Conservation (phyloP, 129 eudicot genomes). For the Chrysanthemum seticuspe region DNA sequence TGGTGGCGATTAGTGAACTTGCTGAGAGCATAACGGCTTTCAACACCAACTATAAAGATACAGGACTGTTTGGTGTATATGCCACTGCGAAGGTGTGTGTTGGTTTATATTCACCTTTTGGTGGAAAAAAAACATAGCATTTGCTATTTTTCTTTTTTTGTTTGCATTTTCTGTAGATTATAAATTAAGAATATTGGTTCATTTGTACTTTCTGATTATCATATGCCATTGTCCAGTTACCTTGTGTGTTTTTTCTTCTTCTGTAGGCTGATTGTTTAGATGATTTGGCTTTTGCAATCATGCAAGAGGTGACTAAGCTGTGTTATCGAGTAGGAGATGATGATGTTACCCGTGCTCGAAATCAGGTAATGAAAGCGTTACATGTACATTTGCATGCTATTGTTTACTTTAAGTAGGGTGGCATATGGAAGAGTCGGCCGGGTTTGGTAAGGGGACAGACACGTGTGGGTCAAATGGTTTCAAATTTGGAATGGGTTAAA, state of each 20-base stretch:
- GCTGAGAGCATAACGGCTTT: conserved; percentile 99
- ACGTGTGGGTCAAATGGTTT: no score
- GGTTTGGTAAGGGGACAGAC: neutral
- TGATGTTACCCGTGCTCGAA: conserved; percentile 79
- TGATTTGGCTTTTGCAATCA: conserved; percentile 74
- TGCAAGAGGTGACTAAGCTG: conserved; percentile 69
- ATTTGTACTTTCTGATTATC: conserved; percentile 2
- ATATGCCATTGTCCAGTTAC: conserved; percentile 1
- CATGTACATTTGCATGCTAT: neutral
- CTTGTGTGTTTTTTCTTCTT: conserved; percentile 2
- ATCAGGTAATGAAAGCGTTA: conserved; percentile 50
- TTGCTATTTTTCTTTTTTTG: neutral
- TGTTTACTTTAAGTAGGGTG: neutral
- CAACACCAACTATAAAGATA: conserved; percentile 93
- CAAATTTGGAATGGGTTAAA: no score
- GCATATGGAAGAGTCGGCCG: neutral
- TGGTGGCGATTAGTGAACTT: conserved; percentile 78
- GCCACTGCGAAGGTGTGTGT: conserved; percentile 82
- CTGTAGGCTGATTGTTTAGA: conserved; percentile 69
- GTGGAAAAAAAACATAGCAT: neutral
- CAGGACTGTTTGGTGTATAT: conserved; percentile 95
- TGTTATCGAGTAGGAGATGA: conserved; percentile 66
- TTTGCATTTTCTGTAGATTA: neutral
- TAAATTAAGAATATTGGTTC: neutral
- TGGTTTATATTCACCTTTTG: neutral